These are phyloP conservation scores for Oryza glaberrima DNA, from an alignment of 176 grass and related monocot species.

Conservation along the genomic window DNA sequence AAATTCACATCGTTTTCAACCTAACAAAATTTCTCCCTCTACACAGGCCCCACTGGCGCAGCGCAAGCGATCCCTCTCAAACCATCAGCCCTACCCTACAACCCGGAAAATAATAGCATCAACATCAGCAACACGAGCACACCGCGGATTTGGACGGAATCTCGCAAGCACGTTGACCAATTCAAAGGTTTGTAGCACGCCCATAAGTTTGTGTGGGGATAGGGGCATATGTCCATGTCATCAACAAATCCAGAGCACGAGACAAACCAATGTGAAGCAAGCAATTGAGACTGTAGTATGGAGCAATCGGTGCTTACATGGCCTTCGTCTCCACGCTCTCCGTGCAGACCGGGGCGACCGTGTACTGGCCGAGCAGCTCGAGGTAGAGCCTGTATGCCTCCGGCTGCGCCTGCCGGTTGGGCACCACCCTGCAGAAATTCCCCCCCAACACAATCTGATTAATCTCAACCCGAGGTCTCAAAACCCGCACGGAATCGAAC, in stretches of 20 bases:
- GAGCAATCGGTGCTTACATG: slow-evolving; percentile 14
- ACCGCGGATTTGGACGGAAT: not conserved
- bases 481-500: not conserved
- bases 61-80: not conserved
- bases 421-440: slow-evolving; percentile 50
- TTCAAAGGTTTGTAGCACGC: not conserved
- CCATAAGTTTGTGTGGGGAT: not conserved
- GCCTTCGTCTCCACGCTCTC: slow-evolving; percentile 43
- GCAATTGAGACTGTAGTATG: not conserved
- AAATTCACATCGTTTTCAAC: not conserved
- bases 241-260: not conserved
- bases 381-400: slow-evolving; percentile 74
- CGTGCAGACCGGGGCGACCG: slow-evolving; percentile 22
- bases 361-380: slow-evolving; percentile 55
- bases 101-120: not conserved
- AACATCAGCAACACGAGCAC: not conserved
- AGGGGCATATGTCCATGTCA: not conserved
- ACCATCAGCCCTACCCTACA: not conserved
- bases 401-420: slow-evolving; percentile 55
- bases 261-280: not conserved
- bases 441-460: not conserved
- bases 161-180: not conserved
- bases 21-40: slow-evolving; percentile 13
- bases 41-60: not conserved
- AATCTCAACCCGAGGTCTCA: not conserved